phyloP scores from a whole-genome alignment of 495 filamentous ascomycete species.

The Penicillium robsamsonii region DNA sequence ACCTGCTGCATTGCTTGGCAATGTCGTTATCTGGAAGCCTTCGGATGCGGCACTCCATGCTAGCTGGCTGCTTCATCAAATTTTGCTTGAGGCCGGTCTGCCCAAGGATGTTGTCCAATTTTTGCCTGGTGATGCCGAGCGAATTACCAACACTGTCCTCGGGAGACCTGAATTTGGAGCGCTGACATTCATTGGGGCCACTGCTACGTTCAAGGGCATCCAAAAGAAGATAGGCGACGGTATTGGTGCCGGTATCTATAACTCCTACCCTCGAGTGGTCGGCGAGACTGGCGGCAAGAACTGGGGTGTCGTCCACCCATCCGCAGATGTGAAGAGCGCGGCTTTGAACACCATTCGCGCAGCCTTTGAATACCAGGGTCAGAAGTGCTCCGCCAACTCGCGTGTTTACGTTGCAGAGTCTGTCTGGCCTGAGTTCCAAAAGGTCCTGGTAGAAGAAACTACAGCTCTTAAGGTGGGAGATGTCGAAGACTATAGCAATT shows the following conservation, averaged over 20 bases:
- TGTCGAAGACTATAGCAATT: slow-evolving; percentile 59
- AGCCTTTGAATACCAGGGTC: slow-evolving; percentile 84
- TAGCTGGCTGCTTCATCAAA: slow-evolving; percentile 74
- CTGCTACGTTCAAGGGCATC: slow-evolving; percentile 70
- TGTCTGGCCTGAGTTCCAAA: slow-evolving; percentile 58
- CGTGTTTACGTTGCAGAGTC: slow-evolving; percentile 70
- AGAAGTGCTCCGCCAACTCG: slow-evolving; percentile 83
- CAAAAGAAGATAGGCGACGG: slow-evolving; percentile 70
- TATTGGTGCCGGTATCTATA: slow-evolving; percentile 63
- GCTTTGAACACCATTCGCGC: slow-evolving; percentile 75
- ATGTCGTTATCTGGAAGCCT: slow-evolving; percentile 86
- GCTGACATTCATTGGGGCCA: slow-evolving; percentile 79
- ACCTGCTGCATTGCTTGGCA: slow-evolving; percentile 74
- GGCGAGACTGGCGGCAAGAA: slow-evolving; percentile 90
- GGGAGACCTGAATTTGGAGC: slow-evolving; percentile 65
- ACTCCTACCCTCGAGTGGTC: slow-evolving; percentile 73
- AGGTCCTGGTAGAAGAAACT: slow-evolving; percentile 45
- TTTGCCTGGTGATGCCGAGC: slow-evolving; percentile 71
- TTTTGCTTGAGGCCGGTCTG: slow-evolving; percentile 77
- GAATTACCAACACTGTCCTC: slow-evolving; percentile 68
- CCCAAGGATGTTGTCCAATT: slow-evolving; percentile 79
- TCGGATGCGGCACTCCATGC: slow-evolving; percentile 72
- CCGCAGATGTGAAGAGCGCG: slow-evolving; percentile 71
- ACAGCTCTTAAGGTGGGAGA: slow-evolving; percentile 46
- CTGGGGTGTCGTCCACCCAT: slow-evolving; percentile 74